Evolutionary conservation across 768 basidiomycete species (phyloP).

Genomic region (Tylopilus cervinicoccineus): DNA sequence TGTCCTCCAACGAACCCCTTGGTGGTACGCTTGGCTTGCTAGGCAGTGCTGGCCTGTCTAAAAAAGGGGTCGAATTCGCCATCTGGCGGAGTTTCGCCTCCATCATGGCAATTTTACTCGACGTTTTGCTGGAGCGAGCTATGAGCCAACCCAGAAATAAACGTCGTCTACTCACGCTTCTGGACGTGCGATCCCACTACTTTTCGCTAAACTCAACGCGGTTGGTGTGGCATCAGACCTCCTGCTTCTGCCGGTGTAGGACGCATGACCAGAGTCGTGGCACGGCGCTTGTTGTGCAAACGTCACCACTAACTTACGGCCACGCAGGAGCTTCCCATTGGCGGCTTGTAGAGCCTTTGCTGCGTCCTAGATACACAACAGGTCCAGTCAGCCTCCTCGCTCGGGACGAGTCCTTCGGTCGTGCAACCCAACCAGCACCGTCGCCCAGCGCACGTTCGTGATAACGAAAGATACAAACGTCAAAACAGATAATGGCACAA

Average conservation of each 20-base stretch:
- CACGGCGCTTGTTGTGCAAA: slow-evolving; percentile 81
- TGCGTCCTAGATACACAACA: slow-evolving; percentile 65
- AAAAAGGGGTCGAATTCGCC: slow-evolving; percentile 35
- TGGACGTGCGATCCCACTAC: slow-evolving; percentile 45
- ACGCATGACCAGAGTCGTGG: slow-evolving; percentile 26
- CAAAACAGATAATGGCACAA: slow-evolving; percentile 21
- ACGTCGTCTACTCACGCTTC: slow-evolving; percentile 39
- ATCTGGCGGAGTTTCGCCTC: slow-evolving; percentile 92
- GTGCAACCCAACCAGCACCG: slow-evolving; percentile 14
- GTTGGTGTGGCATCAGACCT: slow-evolving; percentile 71
- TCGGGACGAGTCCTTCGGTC: slow-evolving; percentile 18
- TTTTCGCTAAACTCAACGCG: slow-evolving; percentile 84
- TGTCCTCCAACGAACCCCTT: not conserved
- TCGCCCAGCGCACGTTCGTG: slow-evolving; percentile 19
- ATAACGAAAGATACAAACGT: slow-evolving; percentile 22
- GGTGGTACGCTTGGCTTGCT: slow-evolving; percentile 13
- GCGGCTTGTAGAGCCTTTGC: slow-evolving; percentile 66
- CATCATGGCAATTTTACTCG: slow-evolving; percentile 89
- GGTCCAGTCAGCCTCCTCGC: slow-evolving; percentile 18
- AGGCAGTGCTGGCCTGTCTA: slow-evolving; percentile 22
- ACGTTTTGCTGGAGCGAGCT: slow-evolving; percentile 47
- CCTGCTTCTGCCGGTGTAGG: slow-evolving; percentile 34
- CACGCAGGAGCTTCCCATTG: slow-evolving; percentile 79
- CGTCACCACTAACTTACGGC: slow-evolving; percentile 87
- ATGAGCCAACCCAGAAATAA: slow-evolving; percentile 10